A percentile compares a stretch with the other conserved stretches of the same genome.
phyloP scores from a whole-genome alignment of 257 asterid species.

The Ajuga chamaepitys region DNA sequence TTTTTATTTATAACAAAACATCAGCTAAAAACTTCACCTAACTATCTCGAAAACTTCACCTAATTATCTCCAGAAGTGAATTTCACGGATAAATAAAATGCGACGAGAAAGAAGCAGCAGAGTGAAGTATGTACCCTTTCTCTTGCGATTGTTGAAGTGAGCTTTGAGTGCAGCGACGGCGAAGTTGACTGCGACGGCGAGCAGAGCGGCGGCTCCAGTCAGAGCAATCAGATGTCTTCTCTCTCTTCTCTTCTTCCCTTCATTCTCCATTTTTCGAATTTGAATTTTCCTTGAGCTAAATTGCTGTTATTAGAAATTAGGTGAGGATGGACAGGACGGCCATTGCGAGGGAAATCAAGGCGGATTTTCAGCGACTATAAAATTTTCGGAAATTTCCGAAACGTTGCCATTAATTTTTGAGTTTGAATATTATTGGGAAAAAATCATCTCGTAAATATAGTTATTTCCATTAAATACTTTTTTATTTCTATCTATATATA shows the following conservation, averaged over 20 bases:
- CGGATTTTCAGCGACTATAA: slow-evolving; percentile 2
- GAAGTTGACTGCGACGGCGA: slow-evolving; percentile 72
- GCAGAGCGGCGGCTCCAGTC: slow-evolving; percentile 87
- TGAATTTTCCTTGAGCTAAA: not conserved
- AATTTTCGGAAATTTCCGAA: too few species aligned
- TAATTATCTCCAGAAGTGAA: not conserved
- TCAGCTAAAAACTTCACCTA: not conserved
- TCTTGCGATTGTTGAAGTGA: slow-evolving; percentile 52
- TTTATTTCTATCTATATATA: too few species aligned
- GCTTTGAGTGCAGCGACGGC: slow-evolving; percentile 46
- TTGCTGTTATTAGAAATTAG: not conserved
- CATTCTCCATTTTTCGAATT: slow-evolving; percentile 22
- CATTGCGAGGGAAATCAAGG: slow-evolving; percentile 36
- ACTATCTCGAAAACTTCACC: not conserved
- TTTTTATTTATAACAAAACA: too few species aligned
- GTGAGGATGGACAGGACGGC: slow-evolving; percentile 21
- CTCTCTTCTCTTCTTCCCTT: slow-evolving; percentile 40
- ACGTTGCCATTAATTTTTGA: too few species aligned
- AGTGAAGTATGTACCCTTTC: slow-evolving; percentile 37
- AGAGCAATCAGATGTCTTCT: slow-evolving; percentile 50
- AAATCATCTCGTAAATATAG: too few species aligned
- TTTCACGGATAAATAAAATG: not conserved
- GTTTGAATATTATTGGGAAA: too few species aligned
- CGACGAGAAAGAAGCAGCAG: not conserved
- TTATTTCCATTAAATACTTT: too few species aligned